Conservation (phyloP, 768 basidiomycete genomes). For the Hemileccinum rubropunctum region DNA sequence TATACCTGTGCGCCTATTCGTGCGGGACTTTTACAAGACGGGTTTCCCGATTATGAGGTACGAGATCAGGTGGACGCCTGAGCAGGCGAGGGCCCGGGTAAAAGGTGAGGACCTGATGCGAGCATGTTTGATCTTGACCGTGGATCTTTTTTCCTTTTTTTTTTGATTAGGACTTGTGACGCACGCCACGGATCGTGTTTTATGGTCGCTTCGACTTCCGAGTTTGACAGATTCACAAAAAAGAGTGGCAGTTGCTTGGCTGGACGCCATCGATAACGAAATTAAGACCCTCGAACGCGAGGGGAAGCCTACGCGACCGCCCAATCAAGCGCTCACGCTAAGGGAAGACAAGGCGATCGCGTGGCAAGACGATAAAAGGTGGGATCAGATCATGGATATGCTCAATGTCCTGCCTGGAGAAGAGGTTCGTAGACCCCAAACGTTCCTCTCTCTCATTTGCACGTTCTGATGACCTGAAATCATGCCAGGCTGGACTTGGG, state of each 20-base stretch:
- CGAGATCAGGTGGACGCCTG: conserved; percentile 66
- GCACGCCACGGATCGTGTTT: conserved; percentile 59
- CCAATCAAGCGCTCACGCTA: conserved; percentile 47
- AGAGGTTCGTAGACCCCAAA: conserved; percentile 4
- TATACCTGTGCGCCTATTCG: conserved; percentile 60
- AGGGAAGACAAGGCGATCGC: conserved; percentile 47
- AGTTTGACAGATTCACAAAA: conserved; percentile 45
- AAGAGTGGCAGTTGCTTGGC: conserved; percentile 52
- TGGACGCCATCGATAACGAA: conserved; percentile 48
- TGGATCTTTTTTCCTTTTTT: background rate
- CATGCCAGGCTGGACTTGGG: background rate
- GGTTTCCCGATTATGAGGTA: conserved; percentile 69
- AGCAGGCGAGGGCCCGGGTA: conserved; percentile 50
- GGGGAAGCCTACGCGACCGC: conserved; percentile 28
- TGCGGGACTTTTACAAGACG: conserved; percentile 51
- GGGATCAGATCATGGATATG: conserved; percentile 48
- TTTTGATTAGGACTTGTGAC: conserved; percentile 61
- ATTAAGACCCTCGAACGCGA: conserved; percentile 38
- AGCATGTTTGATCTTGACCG: background rate
- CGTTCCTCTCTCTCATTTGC: background rate
- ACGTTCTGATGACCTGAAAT: background rate
- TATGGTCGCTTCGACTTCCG: conserved; percentile 62
- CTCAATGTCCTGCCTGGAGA: conserved; percentile 30
- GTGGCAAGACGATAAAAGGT: conserved; percentile 56
- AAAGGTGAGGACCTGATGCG: conserved; percentile 39